These are phyloP conservation scores for Lasiodiplodia theobromae DNA, from an alignment of 2,329 filamentous ascomycete genomes.

Conservation along the genomic window DNA sequence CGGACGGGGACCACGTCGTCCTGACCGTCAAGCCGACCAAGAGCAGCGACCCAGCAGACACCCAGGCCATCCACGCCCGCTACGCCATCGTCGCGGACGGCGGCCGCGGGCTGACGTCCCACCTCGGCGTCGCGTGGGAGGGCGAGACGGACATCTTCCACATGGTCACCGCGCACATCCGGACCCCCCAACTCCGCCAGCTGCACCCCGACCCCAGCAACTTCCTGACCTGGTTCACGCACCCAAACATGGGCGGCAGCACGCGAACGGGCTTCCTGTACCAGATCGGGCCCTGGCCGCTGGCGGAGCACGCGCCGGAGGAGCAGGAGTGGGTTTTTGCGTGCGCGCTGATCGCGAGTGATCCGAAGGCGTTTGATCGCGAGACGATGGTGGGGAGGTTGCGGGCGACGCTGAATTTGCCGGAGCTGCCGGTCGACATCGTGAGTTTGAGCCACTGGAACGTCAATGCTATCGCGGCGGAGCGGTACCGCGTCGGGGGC, in stretches of 20 bases:
- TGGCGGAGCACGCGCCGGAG: constrained; percentile 32
- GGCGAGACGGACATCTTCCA: constrained; percentile 44
- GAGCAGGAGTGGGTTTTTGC: constrained; percentile 44
- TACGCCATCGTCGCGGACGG: constrained; percentile 47
- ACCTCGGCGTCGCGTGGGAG: constrained; percentile 40
- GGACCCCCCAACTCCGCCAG: constrained; percentile 36
- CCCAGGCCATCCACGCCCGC: constrained; percentile 32
- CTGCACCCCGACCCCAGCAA: constrained; percentile 40
- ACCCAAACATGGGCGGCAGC: constrained; percentile 44
- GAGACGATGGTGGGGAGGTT: constrained; percentile 34
- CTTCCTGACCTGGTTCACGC: constrained; percentile 48
- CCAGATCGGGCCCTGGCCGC: constrained; percentile 42
- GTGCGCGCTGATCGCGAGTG: constrained; percentile 37
- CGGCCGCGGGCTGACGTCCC: constrained; percentile 40
- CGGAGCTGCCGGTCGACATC: constrained; percentile 41
- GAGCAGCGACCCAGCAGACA: background rate
- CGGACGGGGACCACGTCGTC: constrained; percentile 30
- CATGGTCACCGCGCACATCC: constrained; percentile 46
- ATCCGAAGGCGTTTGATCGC: constrained; percentile 33
- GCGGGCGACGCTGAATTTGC: constrained; percentile 35
- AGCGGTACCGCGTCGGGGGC: constrained; percentile 35
- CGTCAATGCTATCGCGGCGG: constrained; percentile 32
- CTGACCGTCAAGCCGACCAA: constrained; percentile 32
- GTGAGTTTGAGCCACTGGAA: constrained; percentile 43
- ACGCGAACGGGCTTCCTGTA: constrained; percentile 45